Evolutionary conservation across 2,329 filamentous ascomycete genomes (phyloP), one percentile per base, ranked within the genome.

Genomic region (Aspergillus caelatus): DNA sequence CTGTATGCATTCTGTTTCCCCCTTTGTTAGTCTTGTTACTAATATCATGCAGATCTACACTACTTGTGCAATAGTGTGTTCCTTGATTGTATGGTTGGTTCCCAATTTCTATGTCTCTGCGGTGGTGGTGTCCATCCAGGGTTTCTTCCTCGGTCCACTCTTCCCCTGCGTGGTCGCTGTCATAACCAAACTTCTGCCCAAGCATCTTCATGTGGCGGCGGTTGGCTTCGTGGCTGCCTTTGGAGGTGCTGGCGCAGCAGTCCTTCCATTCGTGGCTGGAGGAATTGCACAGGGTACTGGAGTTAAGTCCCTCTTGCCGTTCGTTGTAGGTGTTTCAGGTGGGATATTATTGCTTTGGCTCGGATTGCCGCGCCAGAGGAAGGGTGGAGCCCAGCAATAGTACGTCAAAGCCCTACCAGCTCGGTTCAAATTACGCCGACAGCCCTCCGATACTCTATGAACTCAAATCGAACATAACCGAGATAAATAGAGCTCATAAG

Each of bases 201-300:
- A 82, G 52, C 85, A 92, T 66, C 80, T 93, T 28, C 92, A 95
- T 70, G 90, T 95, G 41, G 86, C 85, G n/a, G 88, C 88, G 0
- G 91, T 95, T 64, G 91, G 92, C 0, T 94, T 95, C 70, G 89
- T 89, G 0, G 88, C 91, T 1, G 91, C 91, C 0, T 88, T 94
- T 74, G 92, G 92, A 4, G 89, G 91, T 0, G 85, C 84, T 2
- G 92, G 92, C 0, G 91, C 89, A 1, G 74, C 75, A 1, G 70
- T 78, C 19, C 70, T 81, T 28, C 80, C 80, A 1, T 81, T 81
- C 62, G 75, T 74, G 0, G 76, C 81, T 0, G 79, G 79, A 28
- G 79, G 79, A 1, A 75, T 82, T 62, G 80, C 80, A 4, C 84
- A 88, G 72, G 79, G 80, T 1, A 85, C 81, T 64, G 86, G 86